phyloP scores from a whole-genome alignment of 2,329 filamentous ascomycete species.

The Aspergillus hortae region DNA sequence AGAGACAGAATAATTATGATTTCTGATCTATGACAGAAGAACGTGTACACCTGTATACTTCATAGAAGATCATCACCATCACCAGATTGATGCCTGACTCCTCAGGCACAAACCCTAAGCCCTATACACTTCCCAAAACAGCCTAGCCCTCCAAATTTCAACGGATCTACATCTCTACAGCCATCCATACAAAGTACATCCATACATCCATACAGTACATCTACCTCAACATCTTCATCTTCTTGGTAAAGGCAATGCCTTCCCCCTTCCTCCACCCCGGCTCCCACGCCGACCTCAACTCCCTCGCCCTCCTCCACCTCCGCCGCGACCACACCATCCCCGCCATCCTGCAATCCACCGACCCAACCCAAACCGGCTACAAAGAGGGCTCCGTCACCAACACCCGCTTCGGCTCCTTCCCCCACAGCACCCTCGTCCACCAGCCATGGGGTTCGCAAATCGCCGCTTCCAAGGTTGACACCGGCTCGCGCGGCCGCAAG shows the following conservation, averaged over 20 bases:
- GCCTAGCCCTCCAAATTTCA: background rate
- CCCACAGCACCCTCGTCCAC: slow-evolving; percentile 71
- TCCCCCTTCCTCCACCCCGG: slow-evolving; percentile 81
- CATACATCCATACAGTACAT: background rate
- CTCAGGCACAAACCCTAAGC: slow-evolving; percentile 3
- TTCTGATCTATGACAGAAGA: background rate
- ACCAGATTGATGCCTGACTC: background rate
- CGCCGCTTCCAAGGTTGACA: slow-evolving; percentile 83
- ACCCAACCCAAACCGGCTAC: slow-evolving; percentile 66
- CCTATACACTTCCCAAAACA: background rate
- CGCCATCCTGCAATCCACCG: slow-evolving; percentile 62
- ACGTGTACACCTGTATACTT: background rate
- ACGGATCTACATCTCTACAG: background rate
- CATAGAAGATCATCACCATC: background rate
- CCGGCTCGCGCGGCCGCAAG: slow-evolving; percentile 73
- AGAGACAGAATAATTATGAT: no score
- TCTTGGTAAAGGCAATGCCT: slow-evolving; percentile 22
- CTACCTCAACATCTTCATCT: background rate
- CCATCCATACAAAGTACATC: background rate
- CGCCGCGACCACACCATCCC: slow-evolving; percentile 83
- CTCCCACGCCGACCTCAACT: slow-evolving; percentile 57
- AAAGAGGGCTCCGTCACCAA: slow-evolving; percentile 77
- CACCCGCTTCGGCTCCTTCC: slow-evolving; percentile 89
- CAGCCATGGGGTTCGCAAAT: slow-evolving; percentile 91
- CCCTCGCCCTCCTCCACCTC: slow-evolving; percentile 79